Evolutionary conservation across 2,329 filamentous ascomycete species (phyloP), one percentile per base, ranked within the genome.

Genomic region (Penicillium sp.): DNA sequence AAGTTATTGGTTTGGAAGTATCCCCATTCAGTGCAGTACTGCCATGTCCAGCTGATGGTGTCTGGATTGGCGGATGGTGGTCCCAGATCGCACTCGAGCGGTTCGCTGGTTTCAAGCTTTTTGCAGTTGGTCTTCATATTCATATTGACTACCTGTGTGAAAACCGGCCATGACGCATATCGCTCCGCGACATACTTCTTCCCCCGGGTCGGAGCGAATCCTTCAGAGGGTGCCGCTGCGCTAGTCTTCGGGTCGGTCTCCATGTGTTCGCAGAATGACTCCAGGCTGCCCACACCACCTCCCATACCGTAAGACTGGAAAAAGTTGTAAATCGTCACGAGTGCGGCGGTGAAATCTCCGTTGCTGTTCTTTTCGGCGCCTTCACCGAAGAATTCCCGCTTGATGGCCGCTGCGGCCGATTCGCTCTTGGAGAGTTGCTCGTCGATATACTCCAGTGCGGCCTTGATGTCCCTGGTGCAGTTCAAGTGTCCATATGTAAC

Each of bases 21-120:
- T 9, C 76, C 77, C 71, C 72, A 77, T 58, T 79, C 69, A 2
- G 71, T 75, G 61, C 77, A 79, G 57, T 73, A 75, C 56, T 79
- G 75, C 74, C 75, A 78, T 1, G 64, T 70, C 74, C 74, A 77
- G 43, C 64, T 61, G 52, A 77, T 73, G 2, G 51, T 56, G 7
- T 65, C 55, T 0, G 73, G 66, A 6, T 72, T 66, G 2, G 58
- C 57, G 38, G 67, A 61, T 4, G 52, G 53, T 17, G 61, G 54
- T 29, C 70, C 62, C 28, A 77, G 55, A 28, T 71, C 57, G 54
- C 75, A 77, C 2, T 65, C 57, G 0, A 59, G 46, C 1, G 64
- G 59, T 28, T 53, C 35, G 2, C 52, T 54, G 9, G 40, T 26
- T 21, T 64, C 55, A 1, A 57, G 56, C 1, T 65, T 64, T 5